These are phyloP conservation scores for Trichoderma virens DNA, from an alignment of 495 filamentous ascomycete species.

Conservation along the genomic window DNA sequence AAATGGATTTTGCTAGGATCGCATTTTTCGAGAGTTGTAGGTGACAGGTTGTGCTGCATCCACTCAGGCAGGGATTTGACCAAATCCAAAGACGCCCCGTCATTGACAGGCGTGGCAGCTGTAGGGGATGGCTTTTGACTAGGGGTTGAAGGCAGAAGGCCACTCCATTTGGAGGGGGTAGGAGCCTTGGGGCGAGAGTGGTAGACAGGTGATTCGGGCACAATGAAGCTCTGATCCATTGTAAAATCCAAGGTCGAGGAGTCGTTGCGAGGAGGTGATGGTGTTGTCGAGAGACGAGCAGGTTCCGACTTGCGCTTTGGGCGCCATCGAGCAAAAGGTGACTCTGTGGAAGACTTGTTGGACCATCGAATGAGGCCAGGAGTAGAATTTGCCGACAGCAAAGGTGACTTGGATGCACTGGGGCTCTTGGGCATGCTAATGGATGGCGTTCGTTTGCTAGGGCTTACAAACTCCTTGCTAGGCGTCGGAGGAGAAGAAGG, in stretches of 20 bases:
- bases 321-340: neutral
- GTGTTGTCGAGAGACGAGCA: neutral
- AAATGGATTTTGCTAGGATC: neutral
- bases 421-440: neutral
- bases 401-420: neutral
- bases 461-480: neutral
- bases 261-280: neutral
- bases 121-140: neutral
- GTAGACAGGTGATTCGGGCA: neutral
- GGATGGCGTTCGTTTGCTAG: neutral
- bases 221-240: neutral
- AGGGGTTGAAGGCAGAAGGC: neutral
- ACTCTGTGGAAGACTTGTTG: neutral
- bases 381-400: neutral
- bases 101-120: neutral
- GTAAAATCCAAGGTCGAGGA: neutral
- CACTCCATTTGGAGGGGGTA: neutral
- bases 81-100: neutral
- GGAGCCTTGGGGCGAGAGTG: neutral
- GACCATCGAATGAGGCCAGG: neutral
- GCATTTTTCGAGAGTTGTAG: neutral
- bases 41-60: neutral
- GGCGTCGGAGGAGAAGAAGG: neutral
- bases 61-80: neutral
- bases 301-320: constrained; percentile 4